Base-by-base conservation (phyloP, 441 rosid genomes). In the Gossypium davidsonii region DNA sequence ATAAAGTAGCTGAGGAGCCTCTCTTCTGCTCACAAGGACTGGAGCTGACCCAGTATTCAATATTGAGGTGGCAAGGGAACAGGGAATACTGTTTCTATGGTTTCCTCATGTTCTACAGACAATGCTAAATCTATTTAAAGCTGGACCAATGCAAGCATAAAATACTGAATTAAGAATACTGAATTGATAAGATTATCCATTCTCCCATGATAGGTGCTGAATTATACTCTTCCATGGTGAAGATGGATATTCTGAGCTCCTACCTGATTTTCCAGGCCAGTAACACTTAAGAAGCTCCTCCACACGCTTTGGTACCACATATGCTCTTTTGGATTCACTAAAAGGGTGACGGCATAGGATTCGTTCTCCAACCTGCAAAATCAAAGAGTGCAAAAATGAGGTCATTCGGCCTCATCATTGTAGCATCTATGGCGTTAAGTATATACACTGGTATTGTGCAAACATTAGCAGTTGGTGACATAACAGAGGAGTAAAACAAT, bases 181-280 rank as follows among this genome's bases (percentile, higher is more conserved):
- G 51, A 63, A 37, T 37, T 62, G 20, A 62, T 37, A 60, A 60
- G 12, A n/a, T 60, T 60, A 28, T 28, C 23, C 11, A 12, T 37
- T 61, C 26, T 34, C 49, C 67, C 46, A 20, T 62, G 49, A 37
- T 62, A 62, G 26, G 15, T 17, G 26, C 25, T 18, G 67, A 60
- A 60, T n/a, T 61, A 31, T 15, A 62, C 23, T 14, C 70, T 20
- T 31, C 26, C 49, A 11, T 34, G 37, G 28, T 11, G 31, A 69
- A 68, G 46, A 68, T 51, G 11, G 17, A 4, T 42, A 42, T 71
- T 49, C 44, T n/a, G 28, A 61, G 46, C 10, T 79, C 80, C 62
- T 64, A 94, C 98, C 97, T 84, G 94, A 88, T 71, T 56, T 79
- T 65, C 99, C 97, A n/a, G 96, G 91, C 98, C 98, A 91, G 73